phyloP scores from a whole-genome alignment of 306 rosid genomes.

The Canavalia ensiformis region DNA sequence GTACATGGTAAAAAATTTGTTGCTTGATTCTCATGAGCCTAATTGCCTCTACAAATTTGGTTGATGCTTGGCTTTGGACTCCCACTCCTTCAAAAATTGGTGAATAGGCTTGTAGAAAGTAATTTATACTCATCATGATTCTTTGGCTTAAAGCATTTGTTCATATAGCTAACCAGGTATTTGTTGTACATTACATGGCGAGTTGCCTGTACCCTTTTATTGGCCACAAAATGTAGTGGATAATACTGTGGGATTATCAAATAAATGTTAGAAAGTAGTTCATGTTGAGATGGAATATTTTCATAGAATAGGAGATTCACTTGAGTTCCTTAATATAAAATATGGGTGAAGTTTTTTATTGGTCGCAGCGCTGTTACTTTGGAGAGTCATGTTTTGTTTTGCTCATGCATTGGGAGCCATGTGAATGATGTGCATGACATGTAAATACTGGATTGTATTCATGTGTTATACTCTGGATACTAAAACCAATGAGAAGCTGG shows the following conservation, averaged over 20 bases:
- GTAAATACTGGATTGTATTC: neutral
- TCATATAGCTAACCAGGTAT: conserved; percentile 50
- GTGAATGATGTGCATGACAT: conserved; percentile 9
- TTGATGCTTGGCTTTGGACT: conserved; percentile 32
- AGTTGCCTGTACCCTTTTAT: conserved; percentile 42
- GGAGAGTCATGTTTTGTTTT: neutral
- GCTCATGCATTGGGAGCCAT: neutral
- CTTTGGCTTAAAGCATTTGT: conserved; percentile 56
- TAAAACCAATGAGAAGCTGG: neutral
- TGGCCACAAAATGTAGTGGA: conserved; percentile 40
- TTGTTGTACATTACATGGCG: conserved; percentile 54
- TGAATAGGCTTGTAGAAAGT: conserved; percentile 52
- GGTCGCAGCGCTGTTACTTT: neutral
- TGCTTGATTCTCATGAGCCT: conserved; percentile 40
- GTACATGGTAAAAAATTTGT: conserved; percentile 27
- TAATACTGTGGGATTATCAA: conserved; percentile 43
- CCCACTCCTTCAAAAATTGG: conserved; percentile 29
- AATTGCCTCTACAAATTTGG: conserved; percentile 38
- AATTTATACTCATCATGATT: conserved; percentile 50
- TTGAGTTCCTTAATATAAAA: neutral
- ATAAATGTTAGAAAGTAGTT: conserved; percentile 38
- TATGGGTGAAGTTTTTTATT: neutral
- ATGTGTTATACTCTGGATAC: neutral
- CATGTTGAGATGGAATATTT: conserved; percentile 29
- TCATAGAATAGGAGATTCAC: conserved; percentile 8